Conservation (phyloP, 2,329 filamentous ascomycete species). For the Clarireedia hainanense region DNA sequence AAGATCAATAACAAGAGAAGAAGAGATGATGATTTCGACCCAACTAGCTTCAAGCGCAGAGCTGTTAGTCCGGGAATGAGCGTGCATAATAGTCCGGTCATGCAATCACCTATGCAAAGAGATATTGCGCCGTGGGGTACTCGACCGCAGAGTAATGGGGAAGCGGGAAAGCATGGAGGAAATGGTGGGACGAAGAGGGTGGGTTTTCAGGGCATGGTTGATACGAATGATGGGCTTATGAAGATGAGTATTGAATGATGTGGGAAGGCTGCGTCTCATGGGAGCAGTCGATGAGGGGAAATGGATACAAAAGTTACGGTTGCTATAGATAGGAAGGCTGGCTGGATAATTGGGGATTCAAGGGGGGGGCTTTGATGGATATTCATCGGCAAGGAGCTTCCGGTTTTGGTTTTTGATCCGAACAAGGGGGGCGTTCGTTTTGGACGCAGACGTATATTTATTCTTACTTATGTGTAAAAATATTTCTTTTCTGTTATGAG, state of each 20-base stretch:
- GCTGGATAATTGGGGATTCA: too few species aligned
- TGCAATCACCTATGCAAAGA: conserved; percentile 74
- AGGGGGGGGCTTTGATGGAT: too few species aligned
- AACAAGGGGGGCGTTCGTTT: too few species aligned
- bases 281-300: too few species aligned
- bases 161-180: conserved; percentile 37
- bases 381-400: too few species aligned
- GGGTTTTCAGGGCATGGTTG: conserved; percentile 86
- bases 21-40: conserved; percentile 85
- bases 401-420: too few species aligned
- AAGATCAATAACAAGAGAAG: conserved; percentile 77
- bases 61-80: conserved; percentile 90
- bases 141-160: conserved; percentile 49
- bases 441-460: too few species aligned
- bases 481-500: too few species aligned
- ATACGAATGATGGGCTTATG: conserved; percentile 93
- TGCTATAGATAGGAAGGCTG: too few species aligned
- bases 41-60: conserved; percentile 78
- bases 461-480: too few species aligned
- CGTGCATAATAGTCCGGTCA: conserved; percentile 79
- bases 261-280: too few species aligned
- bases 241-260: conserved; percentile 87
- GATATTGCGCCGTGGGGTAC: conserved; percentile 67
- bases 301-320: too few species aligned
- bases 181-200: conserved; percentile 42